A percentile compares a stretch with the other conserved stretches of the same genome.
phyloP scores from a whole-genome alignment of 176 grass and related monocot species.

The Eragrostis nindensis region DNA sequence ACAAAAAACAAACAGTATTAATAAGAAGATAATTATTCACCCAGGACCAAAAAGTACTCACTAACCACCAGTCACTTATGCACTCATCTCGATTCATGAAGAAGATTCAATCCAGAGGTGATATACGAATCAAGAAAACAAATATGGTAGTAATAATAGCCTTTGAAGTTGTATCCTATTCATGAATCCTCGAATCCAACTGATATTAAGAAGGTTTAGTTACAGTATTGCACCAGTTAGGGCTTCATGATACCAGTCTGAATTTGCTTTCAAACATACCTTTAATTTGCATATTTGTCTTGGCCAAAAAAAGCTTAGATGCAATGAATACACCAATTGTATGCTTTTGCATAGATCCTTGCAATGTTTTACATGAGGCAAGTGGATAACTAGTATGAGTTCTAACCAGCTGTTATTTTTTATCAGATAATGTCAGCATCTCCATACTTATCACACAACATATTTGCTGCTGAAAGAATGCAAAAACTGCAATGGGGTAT shows the following conservation, averaged over 20 bases:
- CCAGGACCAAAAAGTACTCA: not conserved
- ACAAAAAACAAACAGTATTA: conserved; percentile 15
- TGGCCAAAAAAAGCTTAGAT: not conserved
- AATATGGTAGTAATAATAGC: not conserved
- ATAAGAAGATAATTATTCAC: not conserved
- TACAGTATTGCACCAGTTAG: not conserved
- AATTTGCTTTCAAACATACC: not conserved
- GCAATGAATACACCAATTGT: not conserved
- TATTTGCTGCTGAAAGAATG: not conserved
- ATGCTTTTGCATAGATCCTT: no score
- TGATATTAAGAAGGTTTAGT: not conserved
- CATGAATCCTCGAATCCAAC: not conserved
- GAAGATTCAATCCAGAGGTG: not conserved
- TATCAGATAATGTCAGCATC: not conserved
- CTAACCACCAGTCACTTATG: not conserved
- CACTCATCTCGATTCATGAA: not conserved
- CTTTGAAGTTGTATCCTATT: not conserved
- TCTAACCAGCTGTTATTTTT: not conserved
- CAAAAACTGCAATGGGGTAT: not conserved
- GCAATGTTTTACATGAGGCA: not conserved
- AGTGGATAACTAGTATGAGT: not conserved
- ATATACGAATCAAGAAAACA: not conserved
- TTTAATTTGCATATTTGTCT: not conserved
- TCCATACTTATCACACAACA: not conserved
- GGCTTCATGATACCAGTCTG: not conserved